These are phyloP conservation scores for Cladorrhinum samala DNA, from an alignment of 495 filamentous ascomycete genomes.

Conservation along the genomic window DNA sequence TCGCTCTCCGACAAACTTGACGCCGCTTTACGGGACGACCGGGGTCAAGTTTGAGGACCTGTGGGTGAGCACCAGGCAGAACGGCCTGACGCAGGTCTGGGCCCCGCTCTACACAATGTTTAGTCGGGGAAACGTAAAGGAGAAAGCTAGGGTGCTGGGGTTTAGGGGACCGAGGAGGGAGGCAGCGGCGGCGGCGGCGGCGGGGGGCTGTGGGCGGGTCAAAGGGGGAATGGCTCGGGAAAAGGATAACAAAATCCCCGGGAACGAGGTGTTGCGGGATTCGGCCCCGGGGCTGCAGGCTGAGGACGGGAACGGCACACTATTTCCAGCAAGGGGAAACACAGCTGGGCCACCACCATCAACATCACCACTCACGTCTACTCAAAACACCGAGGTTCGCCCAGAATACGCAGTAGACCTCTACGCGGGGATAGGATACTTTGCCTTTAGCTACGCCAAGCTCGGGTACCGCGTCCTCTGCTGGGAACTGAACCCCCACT, in stretches of 20 bases:
- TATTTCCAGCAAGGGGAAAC: too few species aligned
- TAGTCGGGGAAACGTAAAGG: slow-evolving; percentile 76
- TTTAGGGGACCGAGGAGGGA: slow-evolving; percentile 21
- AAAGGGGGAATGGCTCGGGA: slow-evolving; percentile 18
- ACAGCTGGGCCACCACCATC: too few species aligned
- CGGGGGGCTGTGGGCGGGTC: too few species aligned
- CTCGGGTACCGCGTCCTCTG: slow-evolving; percentile 72
- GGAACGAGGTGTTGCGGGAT: too few species aligned
- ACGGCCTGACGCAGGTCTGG: slow-evolving; percentile 80
- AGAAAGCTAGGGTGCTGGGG: slow-evolving; percentile 68
- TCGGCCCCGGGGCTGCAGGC: too few species aligned
- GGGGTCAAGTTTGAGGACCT: slow-evolving; percentile 65
- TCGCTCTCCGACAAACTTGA: slow-evolving; percentile 57
- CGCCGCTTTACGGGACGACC: slow-evolving; percentile 57
- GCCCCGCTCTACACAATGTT: slow-evolving; percentile 90
- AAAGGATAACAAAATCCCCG: too few species aligned
- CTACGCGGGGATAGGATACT: slow-evolving; percentile 91
- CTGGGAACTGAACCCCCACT: slow-evolving; percentile 89
- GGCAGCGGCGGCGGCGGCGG: too few species aligned
- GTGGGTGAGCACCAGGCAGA: slow-evolving; percentile 71
- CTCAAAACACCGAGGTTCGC: background rate
- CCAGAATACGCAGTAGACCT: slow-evolving; percentile 62
- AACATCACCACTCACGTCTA: background rate
- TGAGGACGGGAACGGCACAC: too few species aligned
- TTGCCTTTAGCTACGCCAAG: slow-evolving; percentile 70